phyloP scores from a whole-genome alignment of 2,329 filamentous ascomycete genomes.

The Stemphylium lycopersici region DNA sequence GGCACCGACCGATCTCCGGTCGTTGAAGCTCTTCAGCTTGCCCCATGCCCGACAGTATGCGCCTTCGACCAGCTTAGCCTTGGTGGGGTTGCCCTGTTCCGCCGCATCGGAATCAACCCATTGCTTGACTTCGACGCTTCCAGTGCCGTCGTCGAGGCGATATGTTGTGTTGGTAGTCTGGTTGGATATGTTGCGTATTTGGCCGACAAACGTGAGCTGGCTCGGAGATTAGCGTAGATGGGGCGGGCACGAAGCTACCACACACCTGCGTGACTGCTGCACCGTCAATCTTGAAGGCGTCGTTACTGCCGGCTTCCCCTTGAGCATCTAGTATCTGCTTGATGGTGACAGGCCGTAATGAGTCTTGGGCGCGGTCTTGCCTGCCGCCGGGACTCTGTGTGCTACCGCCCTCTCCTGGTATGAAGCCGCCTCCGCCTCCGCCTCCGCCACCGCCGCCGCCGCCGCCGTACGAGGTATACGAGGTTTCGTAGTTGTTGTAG shows the following conservation, averaged over 20 bases:
- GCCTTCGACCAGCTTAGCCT: constrained; percentile 69
- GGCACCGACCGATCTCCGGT: constrained; percentile 80
- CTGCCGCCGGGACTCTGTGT: constrained; percentile 51
- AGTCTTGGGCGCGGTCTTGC: constrained; percentile 74
- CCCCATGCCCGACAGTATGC: constrained; percentile 87
- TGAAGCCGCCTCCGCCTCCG: constrained; percentile 68
- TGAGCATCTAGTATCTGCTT: constrained; percentile 87
- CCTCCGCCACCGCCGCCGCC: constrained; percentile 61
- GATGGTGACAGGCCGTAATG: constrained; percentile 90
- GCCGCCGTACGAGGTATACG: constrained; percentile 64
- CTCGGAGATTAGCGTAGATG: constrained; percentile 12
- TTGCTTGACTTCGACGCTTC: constrained; percentile 86
- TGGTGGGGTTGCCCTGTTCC: constrained; percentile 53
- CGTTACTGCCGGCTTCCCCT: constrained; percentile 62
- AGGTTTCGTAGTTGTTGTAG: constrained; percentile 51
- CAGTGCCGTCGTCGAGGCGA: constrained; percentile 93
- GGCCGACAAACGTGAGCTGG: constrained; percentile 86
- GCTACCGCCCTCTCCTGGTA: constrained; percentile 59
- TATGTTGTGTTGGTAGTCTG: constrained; percentile 92
- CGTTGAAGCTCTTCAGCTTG: constrained; percentile 80
- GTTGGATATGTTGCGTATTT: constrained; percentile 84
- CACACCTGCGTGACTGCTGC: constrained; percentile 67
- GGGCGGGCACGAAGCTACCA: not conserved
- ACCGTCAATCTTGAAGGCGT: constrained; percentile 80
- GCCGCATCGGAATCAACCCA: constrained; percentile 72